Conservation (phyloP, 2,329 filamentous ascomycete genomes). For the Aspergillus fumigatus region DNA sequence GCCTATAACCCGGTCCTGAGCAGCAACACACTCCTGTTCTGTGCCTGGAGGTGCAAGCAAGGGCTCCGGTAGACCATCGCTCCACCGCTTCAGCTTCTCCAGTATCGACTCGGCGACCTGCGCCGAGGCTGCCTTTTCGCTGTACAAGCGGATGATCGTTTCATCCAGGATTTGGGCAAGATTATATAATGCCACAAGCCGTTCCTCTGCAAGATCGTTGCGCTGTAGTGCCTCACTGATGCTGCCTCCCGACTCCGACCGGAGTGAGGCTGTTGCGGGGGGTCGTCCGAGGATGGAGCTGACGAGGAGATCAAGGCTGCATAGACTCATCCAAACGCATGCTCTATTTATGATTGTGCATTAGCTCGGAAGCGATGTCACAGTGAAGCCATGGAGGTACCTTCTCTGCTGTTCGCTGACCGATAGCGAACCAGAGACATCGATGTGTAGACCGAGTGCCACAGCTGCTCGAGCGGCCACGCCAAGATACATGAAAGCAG, state of each 20-base stretch:
- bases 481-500: constrained; percentile 61
- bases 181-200: constrained; percentile 40
- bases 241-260: constrained; percentile 17
- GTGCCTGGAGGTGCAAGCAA: constrained; percentile 19
- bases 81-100: constrained; percentile 44
- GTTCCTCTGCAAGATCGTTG: constrained; percentile 22
- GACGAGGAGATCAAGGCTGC: constrained; percentile 45
- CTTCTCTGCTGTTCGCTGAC: constrained; percentile 16
- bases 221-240: constrained; percentile 17
- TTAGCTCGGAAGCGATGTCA: constrained; percentile 1
- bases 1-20: constrained; percentile 40
- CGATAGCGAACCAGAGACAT: constrained; percentile 11
- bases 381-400: constrained; percentile 11
- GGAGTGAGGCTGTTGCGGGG: constrained; percentile 26
- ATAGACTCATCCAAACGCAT: constrained; percentile 45
- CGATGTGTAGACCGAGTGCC: constrained; percentile 51
- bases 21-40: constrained; percentile 14
- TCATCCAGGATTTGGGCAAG: constrained; percentile 44
- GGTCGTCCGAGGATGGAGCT: constrained; percentile 49
- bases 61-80: constrained; percentile 39
- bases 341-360: constrained; percentile 24
- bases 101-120: constrained; percentile 39
- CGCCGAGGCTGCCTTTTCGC: constrained; percentile 31
- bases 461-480: constrained; percentile 56
- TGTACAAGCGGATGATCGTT: constrained; percentile 42